Evolutionary conservation across 139 green algal genomes (phyloP).

Genomic region (Chlamydomonas sphaeroides): DNA sequence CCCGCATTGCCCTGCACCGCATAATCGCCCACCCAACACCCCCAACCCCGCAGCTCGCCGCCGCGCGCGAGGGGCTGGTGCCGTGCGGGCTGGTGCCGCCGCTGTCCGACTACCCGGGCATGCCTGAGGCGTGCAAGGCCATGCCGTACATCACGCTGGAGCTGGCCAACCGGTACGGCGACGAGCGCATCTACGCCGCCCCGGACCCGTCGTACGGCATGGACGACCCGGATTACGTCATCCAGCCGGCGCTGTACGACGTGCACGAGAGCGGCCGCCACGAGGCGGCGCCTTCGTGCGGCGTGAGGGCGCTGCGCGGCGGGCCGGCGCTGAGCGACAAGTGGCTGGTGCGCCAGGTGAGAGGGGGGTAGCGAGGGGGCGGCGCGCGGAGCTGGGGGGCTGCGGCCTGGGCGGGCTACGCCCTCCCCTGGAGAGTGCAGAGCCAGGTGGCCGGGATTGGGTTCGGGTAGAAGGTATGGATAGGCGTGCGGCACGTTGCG

Average conservation of each 20-base stretch:
- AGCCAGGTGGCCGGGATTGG: too few species aligned
- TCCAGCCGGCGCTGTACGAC: slow-evolving; percentile 46
- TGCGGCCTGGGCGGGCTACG: too few species aligned
- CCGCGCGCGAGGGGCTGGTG: not conserved
- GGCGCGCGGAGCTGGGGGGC: too few species aligned
- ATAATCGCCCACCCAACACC: too few species aligned
- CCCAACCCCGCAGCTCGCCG: too few species aligned
- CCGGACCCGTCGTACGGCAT: slow-evolving; percentile 53
- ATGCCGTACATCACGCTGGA: slow-evolving; percentile 57
- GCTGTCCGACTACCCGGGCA: slow-evolving; percentile 18
- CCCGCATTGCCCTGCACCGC: too few species aligned
- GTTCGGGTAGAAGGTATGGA: too few species aligned
- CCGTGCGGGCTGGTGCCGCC: slow-evolving; percentile 31
- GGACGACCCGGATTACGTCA: slow-evolving; percentile 32
- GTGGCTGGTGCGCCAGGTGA: slow-evolving; percentile 51
- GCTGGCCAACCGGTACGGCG: slow-evolving; percentile 51
- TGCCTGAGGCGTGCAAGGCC: slow-evolving; percentile 48
- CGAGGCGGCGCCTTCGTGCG: slow-evolving; percentile 17
- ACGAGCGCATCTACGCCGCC: slow-evolving; percentile 22
- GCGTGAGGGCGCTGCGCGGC: slow-evolving; percentile 42
- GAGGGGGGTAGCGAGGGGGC: too few species aligned
- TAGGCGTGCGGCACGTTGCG: too few species aligned
- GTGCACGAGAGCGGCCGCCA: slow-evolving; percentile 38
- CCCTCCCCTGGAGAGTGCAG: too few species aligned
- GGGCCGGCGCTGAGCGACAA: slow-evolving; percentile 17